Base-by-base conservation (phyloP, 768 basidiomycete species). In the Leccinum barrowsii region DNA sequence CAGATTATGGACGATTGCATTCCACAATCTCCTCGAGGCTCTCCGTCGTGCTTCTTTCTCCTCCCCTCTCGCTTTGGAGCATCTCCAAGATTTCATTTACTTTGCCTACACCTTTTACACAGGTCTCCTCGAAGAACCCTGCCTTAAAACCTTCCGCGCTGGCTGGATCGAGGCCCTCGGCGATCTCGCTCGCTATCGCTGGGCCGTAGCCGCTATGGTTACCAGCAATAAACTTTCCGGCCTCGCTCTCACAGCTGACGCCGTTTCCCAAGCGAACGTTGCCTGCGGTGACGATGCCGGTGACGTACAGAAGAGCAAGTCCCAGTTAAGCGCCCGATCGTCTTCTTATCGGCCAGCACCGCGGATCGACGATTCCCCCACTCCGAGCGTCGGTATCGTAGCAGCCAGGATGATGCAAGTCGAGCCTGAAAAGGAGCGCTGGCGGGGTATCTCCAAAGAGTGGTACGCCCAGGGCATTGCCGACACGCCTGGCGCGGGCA, bases 121-220 rank as follows among this genome's bases (percentile, higher is more conserved):
- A 0, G 85, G 87, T 40, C 81, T 98, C 2, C 78, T 94, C 52
- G 96, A 98, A 67, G 90, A 97, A 69, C 84, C 82, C 8, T 80
- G 78, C 1, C 80, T 98, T 48, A 74, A 71, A 2, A 71, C 76
- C 7, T 97, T 93, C 77, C 85, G 87, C 58, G 77, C 83, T 2
- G 86, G 87, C 17, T 99, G 97, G 97, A 83, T 98, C 53, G 97
- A 99, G 71, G 93, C 95, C 4, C 85, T 99, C 15, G 97, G 97
- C 22, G 97, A 99, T 73, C 81, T 99, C 30, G 94, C 97, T 0
- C 81, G 95, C 35, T 98, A 98, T 72, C 84, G 90, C 52, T 96
- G 97, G 91, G 88, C 89, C 1, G 91, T 98, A n/a, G 90, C 92
- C n/a, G 87, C 86, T 32, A 85, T 94, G 80, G 80, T 90, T 28